Evolutionary conservation across 345 rosid genomes (phyloP), one percentile per base, ranked within the genome.

Genomic region (Gossypium mustelinum): DNA sequence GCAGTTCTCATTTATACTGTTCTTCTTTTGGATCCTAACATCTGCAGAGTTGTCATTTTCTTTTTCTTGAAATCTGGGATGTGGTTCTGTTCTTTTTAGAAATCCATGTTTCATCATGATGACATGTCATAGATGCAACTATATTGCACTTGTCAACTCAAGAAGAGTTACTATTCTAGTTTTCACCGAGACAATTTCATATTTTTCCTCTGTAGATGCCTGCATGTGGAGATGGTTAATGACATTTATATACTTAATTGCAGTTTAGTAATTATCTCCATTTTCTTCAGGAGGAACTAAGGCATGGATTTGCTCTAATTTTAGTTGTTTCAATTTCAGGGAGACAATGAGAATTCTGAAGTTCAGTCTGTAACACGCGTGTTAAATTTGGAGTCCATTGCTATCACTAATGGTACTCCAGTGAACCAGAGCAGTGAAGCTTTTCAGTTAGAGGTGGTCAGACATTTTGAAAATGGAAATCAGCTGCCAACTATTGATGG

Each of bases 391-490:
- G 83, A 78, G 58, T 61, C 73, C 16, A 66, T 81, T 79, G 71
- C 44, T 62, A 66, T 59, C 34, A 70, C 67, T 60, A 47, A 50
- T 50, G 61, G 67, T 18, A 74, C 63, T 39, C 76, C 77, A 39
- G 72, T 45, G 60, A 79, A 61, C 77, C 75, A 63, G 56, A 52
- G 72, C 43, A 47, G 79, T 62, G 67, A 74, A 65, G 77, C 65
- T 78, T 73, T 68, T 73, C 79, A 7, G 73, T 52, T 34, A 12
- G 75, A 66, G 73, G 10, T 83, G 48, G 55, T 67, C 6, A 41
- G 41, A 34, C 86, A 70, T 76, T 79, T 78, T 63, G 88, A 82
- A 72, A 73, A 82, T 64, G 80, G 44, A 77, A 79, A 76, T 73
- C 74, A 75, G 68, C 77, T 16, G 78, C 59, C 81, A 73, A 16